Base-by-base conservation (phyloP, 2,329 filamentous ascomycete species). In the Fusarium zealandicum region DNA sequence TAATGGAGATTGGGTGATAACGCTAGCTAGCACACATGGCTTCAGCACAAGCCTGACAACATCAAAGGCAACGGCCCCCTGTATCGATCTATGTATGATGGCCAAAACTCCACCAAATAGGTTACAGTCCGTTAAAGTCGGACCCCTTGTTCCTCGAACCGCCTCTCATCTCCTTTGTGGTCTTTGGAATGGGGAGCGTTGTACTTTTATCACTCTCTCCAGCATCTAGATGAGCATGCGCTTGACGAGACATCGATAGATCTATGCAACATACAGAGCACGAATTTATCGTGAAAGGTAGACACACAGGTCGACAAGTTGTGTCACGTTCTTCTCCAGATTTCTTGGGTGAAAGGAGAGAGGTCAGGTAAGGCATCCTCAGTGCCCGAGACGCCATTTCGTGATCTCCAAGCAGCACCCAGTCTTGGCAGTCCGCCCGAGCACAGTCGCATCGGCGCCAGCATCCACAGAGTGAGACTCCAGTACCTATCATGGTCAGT, bases 401-500 rank as follows among this genome's bases (percentile, higher is more conserved):
- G 53, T 16, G 53, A 60, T 37, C 13, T 44, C 38, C 46, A 42
- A 41, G 43, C 54, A 27, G 28, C 27, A 41, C 37, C 36, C 13
- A 18, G 37, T 47, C 58, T 61, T 61, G 58, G 58, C 58, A 51
- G 35, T 54, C 31, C 45, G 36, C 40, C 28, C 44, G 30, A 37
- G 37, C 4, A 47, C 48, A 37, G 49, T 59, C 46, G 49, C 43
- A 30, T 39, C 14, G 31, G 13, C 14, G 35, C 10, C 25, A 36
- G 22, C 18, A 11, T 39, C 28, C 30, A 28, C 37, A 17, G 30
- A 27, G 18, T 30, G 25, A 16, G 37, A 6, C n/a, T 32, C 16
- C 27, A 33, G 18, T 17, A 35, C 33, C 41, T 51, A 13, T 36
- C 28, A 37, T 45, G 39, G 50, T 45, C 42, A 41, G 36, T 42